These are phyloP conservation scores for Naganishia liquefaciens DNA, from an alignment of 1,284 basidiomycete species.

Conservation along the genomic window DNA sequence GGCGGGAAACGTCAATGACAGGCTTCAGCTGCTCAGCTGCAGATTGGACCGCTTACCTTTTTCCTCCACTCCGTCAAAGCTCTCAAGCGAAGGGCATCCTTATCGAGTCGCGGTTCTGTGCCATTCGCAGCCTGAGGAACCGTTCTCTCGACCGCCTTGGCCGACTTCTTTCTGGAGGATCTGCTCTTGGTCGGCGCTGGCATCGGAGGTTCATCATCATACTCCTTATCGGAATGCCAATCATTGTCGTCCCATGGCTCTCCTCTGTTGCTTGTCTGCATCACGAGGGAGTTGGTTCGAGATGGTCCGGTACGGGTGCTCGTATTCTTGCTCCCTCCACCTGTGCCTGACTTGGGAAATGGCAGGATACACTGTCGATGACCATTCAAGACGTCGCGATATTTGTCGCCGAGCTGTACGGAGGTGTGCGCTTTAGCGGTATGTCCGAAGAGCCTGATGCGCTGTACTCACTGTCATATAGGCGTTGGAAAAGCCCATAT, in stretches of 20 bases:
- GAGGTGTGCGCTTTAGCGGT: background rate
- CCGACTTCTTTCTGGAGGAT: background rate
- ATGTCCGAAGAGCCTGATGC: background rate
- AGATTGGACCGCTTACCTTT: conserved; percentile 34
- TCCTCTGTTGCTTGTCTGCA: conserved; percentile 17
- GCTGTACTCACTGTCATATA: conserved; percentile 48
- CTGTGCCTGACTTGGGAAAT: conserved; percentile 17
- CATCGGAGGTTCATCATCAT: conserved; percentile 12
- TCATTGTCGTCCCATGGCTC: conserved; percentile 29
- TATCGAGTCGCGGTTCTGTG: conserved; percentile 31
- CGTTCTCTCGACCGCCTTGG: conserved; percentile 5
- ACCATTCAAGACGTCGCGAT: conserved; percentile 20
- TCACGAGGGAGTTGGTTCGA: conserved; percentile 10
- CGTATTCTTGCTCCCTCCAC: conserved; percentile 2
- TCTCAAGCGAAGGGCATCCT: conserved; percentile 39
- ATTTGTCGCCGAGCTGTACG: conserved; percentile 18
- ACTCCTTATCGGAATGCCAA: conserved; percentile 24
- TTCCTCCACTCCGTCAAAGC: conserved; percentile 38
- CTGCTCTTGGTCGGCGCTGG: background rate
- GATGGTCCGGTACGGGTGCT: conserved; percentile 1
- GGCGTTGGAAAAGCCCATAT: conserved; percentile 48
- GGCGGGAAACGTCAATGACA: background rate
- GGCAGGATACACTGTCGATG: conserved; percentile 19
- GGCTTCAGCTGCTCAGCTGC: background rate
- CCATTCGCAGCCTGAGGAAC: conserved; percentile 20